These are phyloP conservation scores for Macrophomina phaseolina DNA, from an alignment of 2,329 filamentous ascomycete species.

Conservation along the genomic window DNA sequence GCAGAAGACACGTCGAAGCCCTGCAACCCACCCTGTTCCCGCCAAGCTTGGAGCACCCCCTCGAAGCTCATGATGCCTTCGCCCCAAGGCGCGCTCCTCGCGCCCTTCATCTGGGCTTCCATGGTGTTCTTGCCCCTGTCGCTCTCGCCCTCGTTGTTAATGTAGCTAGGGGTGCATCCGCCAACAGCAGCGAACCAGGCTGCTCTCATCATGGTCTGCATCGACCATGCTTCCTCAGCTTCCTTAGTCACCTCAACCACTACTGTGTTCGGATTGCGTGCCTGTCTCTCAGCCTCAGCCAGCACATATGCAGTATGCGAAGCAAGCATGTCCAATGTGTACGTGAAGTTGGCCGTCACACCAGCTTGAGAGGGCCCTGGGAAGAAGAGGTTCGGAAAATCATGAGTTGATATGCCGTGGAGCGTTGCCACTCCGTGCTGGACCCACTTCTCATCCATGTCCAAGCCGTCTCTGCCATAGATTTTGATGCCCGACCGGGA, in stretches of 20 bases:
- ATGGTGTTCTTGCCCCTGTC: neutral
- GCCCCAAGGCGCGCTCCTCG: neutral
- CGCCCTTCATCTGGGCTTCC: neutral
- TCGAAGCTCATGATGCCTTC: neutral
- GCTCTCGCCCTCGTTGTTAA: neutral
- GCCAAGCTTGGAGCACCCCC: neutral
- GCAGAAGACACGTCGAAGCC: neutral
- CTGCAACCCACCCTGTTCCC: neutral
- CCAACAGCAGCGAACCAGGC: neutral
- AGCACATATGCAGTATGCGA: neutral
- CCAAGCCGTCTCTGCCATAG: constrained; percentile 51
- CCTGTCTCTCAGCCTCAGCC: neutral
- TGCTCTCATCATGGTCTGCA: neutral
- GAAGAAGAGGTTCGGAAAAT: constrained; percentile 64
- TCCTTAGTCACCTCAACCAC: constrained; percentile 1
- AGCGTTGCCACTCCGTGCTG: constrained; percentile 44
- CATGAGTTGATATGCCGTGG: constrained; percentile 56
- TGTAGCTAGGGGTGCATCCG: constrained; percentile 13
- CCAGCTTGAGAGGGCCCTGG: constrained; percentile 34
- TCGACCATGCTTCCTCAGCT: neutral
- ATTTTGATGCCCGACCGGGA: constrained; percentile 46
- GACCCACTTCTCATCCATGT: constrained; percentile 54
- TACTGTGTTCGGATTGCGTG: neutral
- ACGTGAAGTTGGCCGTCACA: constrained; percentile 40
- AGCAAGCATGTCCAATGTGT: neutral